Base-by-base conservation (phyloP, 75 land plant genomes). In the Isoetes taiwanensis region DNA sequence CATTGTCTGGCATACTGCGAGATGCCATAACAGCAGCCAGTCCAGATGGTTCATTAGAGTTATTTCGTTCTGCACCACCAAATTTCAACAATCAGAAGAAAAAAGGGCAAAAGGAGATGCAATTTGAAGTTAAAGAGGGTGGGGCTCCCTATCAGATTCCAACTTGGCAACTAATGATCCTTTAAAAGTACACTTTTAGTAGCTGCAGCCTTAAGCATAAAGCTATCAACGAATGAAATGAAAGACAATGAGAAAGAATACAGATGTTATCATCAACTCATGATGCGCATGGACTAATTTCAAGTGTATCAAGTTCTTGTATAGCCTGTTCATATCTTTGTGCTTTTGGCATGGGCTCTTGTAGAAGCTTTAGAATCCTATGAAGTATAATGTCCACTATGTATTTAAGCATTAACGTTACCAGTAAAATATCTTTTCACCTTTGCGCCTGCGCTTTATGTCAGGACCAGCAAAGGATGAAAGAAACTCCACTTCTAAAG, bases 381-480 rank as follows among this genome's bases (percentile, higher is more conserved):
- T 20, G n/a, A 52, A 60, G 0, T 30, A 9, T 58, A 28, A 3
- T 27, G 16, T 12, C 3, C 16, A 16, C 20, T 10, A 58, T 41
- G 61, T 21, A 1, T 25, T 39, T 34, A 17, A 19, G 23, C 39
- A 23, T 6, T 11, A 58, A 27, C 34, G 54, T 53, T 28, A 57
- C 25, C 25, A 27, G 30, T n/a, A 14, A 30, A 43, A 24, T 64
- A 67, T 86, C 93, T 54, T 54, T 38, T 69, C 75, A 75, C 31
- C 66, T 72, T 43, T n/a, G n/a, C n/a, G n/a, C n/a, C n/a, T n/a
- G n/a, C 70, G 73, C 38, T 83, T 86, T 68, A 35, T 54, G 28
- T 37, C 41, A 31, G 61, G 66, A 14, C 61, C 67, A 5, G 31
- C 62, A 41, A 59, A 63, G 42, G 39, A 25, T 8, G 20, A 25